These are phyloP conservation scores for Metarhizium guizhouense DNA, from an alignment of 2,329 filamentous ascomycete species.

Conservation along the genomic window DNA sequence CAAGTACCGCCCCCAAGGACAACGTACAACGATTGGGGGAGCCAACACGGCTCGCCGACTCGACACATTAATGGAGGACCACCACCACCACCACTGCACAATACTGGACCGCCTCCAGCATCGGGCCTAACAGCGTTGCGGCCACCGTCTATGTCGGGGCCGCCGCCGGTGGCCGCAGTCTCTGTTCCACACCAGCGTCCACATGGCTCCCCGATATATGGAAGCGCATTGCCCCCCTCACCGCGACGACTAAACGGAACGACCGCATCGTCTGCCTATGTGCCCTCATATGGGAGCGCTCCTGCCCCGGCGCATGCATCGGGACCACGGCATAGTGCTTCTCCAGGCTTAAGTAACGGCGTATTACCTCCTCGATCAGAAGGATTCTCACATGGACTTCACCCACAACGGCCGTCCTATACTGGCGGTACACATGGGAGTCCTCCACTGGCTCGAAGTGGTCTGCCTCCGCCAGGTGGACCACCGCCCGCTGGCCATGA, in stretches of 20 bases:
- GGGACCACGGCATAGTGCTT: conserved; percentile 16
- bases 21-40: conserved; percentile 38
- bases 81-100: conserved; percentile 25
- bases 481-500: conserved; percentile 18
- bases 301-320: conserved; percentile 16
- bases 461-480: conserved; percentile 15
- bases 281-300: conserved; percentile 21
- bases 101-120: conserved; percentile 16
- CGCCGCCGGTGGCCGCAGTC: conserved; percentile 31
- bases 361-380: conserved; percentile 24
- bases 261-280: conserved; percentile 32
- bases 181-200: conserved; percentile 31
- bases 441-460: conserved; percentile 35
- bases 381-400: conserved; percentile 30
- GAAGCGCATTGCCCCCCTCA: conserved; percentile 39
- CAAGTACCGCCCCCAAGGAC: conserved; percentile 16
- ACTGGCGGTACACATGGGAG: conserved; percentile 34
- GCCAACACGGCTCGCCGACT: conserved; percentile 38
- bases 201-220: conserved; percentile 21
- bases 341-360: conserved; percentile 25
- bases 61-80: conserved; percentile 42
- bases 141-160: conserved; percentile 36
- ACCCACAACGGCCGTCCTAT: conserved; percentile 32
- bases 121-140: conserved; percentile 36
- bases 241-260: conserved; percentile 37